Conservation (phyloP, 2,329 filamentous ascomycete species). For the Clonostachys byssicola region DNA sequence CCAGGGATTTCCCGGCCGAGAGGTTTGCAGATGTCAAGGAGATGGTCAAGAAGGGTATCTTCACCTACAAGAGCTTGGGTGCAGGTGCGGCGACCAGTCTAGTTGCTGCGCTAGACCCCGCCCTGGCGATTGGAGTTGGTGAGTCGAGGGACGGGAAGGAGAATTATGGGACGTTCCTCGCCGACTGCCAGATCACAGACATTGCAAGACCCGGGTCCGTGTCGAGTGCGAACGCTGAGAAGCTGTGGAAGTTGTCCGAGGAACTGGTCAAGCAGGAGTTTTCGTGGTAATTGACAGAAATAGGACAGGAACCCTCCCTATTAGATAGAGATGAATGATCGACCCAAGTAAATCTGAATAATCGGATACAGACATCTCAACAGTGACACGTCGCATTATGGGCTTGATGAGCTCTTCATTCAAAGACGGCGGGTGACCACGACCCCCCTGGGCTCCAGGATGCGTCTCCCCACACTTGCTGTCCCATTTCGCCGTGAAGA, state of each 20-base stretch:
- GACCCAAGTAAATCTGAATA: too few species aligned
- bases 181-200: constrained; percentile 11
- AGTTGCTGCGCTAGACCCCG: constrained; percentile 22
- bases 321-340: too few species aligned
- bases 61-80: constrained; percentile 15
- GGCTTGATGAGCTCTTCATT: too few species aligned
- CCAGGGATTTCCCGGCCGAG: constrained; percentile 9
- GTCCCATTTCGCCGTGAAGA: not conserved
- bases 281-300: constrained; percentile 6
- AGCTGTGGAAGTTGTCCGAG: constrained; percentile 20
- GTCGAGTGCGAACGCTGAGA: constrained; percentile 14
- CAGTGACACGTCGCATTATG: too few species aligned
- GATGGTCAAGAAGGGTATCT: constrained; percentile 5
- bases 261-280: constrained; percentile 19
- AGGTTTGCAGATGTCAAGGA: constrained; percentile 8
- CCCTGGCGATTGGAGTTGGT: constrained; percentile 17
- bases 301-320: too few species aligned
- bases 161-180: constrained; percentile 15
- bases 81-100: constrained; percentile 21
- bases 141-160: constrained; percentile 14
- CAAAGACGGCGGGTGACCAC: too few species aligned
- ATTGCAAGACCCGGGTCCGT: constrained; percentile 17
- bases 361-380: too few species aligned
- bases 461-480: not conserved
- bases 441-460: too few species aligned